Percentiles rank a stretch among this genome's conserved stretches.
Evolutionary conservation across 352 stramenopile species (phyloP).

Genomic region (Pythium scleroteichum): DNA sequence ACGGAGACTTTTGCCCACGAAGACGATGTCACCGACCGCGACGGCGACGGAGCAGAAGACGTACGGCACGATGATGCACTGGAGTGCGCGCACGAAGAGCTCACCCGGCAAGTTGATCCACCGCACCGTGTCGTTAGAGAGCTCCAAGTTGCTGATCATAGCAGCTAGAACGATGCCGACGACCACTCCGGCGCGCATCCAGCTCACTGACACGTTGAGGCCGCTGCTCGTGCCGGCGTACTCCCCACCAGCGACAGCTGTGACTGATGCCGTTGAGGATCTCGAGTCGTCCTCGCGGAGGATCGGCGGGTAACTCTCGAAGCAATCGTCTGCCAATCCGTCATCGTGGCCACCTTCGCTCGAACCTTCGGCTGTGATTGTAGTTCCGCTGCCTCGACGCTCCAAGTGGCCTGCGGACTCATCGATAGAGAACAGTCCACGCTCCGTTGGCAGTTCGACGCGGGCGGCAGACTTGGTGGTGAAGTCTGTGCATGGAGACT

Average conservation of each 20-base stretch:
- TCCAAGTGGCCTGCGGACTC: too few relatives aligned
- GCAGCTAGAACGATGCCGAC: slow-evolving; percentile 47
- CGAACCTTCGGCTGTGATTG: too few relatives aligned
- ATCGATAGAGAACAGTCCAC: too few relatives aligned
- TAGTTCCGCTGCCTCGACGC: too few relatives aligned
- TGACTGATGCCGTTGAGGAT: slow-evolving; percentile 4
- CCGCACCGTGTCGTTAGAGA: slow-evolving; percentile 36
- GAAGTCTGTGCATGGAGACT: slow-evolving; percentile 13
- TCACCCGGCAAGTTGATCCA: slow-evolving; percentile 58
- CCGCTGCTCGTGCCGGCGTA: slow-evolving; percentile 42
- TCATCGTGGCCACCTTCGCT: too few relatives aligned
- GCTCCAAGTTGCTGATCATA: slow-evolving; percentile 39
- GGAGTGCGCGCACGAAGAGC: slow-evolving; percentile 30
- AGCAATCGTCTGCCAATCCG: too few relatives aligned
- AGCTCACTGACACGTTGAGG: slow-evolving; percentile 41
- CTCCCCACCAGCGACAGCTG: slow-evolving; percentile 20
- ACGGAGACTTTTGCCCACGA: slow-evolving; percentile 29
- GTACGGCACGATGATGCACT: slow-evolving; percentile 66
- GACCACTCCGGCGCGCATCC: slow-evolving; percentile 47
- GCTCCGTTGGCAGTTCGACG: too few relatives aligned
- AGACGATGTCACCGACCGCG: slow-evolving; percentile 62
- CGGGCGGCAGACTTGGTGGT: slow-evolving; percentile 6
- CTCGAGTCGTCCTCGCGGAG: neutral
- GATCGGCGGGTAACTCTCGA: too few relatives aligned
- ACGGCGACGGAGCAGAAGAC: slow-evolving; percentile 78